Evolutionary conservation across 768 basidiomycete species (phyloP).

Genomic region (Mycena capillaripes): DNA sequence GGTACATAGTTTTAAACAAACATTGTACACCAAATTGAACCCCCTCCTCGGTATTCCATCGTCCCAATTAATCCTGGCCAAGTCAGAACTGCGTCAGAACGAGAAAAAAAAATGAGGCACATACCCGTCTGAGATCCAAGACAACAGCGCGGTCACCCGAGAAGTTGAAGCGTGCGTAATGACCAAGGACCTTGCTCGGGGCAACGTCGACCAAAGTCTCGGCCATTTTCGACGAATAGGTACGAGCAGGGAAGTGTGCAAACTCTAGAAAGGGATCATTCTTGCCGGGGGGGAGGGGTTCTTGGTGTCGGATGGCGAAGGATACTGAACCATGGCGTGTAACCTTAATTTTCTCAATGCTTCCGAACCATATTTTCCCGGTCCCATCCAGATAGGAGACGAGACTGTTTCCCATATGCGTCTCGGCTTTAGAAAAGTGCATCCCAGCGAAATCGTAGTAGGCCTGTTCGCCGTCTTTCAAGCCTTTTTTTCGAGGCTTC

Average conservation of each 20-base stretch:
- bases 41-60: too few species aligned
- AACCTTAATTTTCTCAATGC: slow-evolving; percentile 7
- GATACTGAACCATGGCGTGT: background rate
- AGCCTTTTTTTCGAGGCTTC: background rate
- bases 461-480: background rate
- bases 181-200: slow-evolving; percentile 7
- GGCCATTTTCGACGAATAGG: slow-evolving; percentile 10
- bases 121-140: slow-evolving; percentile 5
- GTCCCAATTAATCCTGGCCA: too few species aligned
- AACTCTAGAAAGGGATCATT: slow-evolving; percentile 21
- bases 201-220: background rate
- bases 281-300: background rate
- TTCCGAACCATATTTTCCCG: slow-evolving; percentile 1
- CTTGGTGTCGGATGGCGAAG: background rate
- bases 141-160: slow-evolving; percentile 7
- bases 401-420: slow-evolving; percentile 23
- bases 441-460: background rate
- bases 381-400: background rate
- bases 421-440: slow-evolving; percentile 7
- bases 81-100: too few species aligned
- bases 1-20: too few species aligned
- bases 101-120: background rate
- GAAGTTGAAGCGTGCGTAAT: slow-evolving; percentile 22
- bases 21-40: too few species aligned
- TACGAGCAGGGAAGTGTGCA: slow-evolving; percentile 8